Conservation (phyloP, 352 stramenopile species). For the Phytophthora syringae region DNA sequence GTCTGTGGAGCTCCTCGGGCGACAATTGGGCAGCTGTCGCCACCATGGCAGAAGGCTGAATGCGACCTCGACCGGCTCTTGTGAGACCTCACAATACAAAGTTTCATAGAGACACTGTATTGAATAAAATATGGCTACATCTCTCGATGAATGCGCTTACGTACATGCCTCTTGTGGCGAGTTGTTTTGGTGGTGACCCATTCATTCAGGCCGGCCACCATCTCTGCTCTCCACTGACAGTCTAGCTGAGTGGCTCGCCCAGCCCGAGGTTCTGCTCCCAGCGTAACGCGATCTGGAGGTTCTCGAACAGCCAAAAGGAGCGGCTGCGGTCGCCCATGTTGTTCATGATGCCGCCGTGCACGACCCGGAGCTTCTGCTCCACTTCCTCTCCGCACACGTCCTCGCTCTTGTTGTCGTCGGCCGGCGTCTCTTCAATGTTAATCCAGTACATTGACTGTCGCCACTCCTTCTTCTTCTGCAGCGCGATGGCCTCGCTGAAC, state of each 20-base stretch:
- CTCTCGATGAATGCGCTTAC: neutral
- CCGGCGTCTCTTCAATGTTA: conserved; percentile 44
- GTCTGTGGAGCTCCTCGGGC: too few relatives aligned
- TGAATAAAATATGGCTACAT: conserved; percentile 1
- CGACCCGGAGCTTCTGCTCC: conserved; percentile 42
- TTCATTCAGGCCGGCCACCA: conserved; percentile 17
- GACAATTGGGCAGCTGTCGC: conserved; percentile 11
- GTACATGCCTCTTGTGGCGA: too few relatives aligned
- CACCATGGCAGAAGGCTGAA: too few relatives aligned
- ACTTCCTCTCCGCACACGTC: conserved; percentile 11
- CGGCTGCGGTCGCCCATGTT: conserved; percentile 64
- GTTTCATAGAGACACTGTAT: too few relatives aligned
- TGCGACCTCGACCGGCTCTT: too few relatives aligned
- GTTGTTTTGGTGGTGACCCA: too few relatives aligned
- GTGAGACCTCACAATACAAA: too few relatives aligned
- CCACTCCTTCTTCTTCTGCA: conserved; percentile 64
- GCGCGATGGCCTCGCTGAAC: conserved; percentile 47
- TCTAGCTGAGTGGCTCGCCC: conserved; percentile 39
- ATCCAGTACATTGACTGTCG: conserved; percentile 69
- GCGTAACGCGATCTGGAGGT: conserved; percentile 56
- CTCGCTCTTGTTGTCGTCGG: conserved; percentile 26
- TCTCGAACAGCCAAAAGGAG: conserved; percentile 66
- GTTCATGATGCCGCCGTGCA: conserved; percentile 64
- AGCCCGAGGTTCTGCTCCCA: conserved; percentile 62
- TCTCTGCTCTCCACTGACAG: too few relatives aligned